These are phyloP conservation scores for Fraxinus velutina DNA, from an alignment of 305 asterid genomes.

Conservation along the genomic window DNA sequence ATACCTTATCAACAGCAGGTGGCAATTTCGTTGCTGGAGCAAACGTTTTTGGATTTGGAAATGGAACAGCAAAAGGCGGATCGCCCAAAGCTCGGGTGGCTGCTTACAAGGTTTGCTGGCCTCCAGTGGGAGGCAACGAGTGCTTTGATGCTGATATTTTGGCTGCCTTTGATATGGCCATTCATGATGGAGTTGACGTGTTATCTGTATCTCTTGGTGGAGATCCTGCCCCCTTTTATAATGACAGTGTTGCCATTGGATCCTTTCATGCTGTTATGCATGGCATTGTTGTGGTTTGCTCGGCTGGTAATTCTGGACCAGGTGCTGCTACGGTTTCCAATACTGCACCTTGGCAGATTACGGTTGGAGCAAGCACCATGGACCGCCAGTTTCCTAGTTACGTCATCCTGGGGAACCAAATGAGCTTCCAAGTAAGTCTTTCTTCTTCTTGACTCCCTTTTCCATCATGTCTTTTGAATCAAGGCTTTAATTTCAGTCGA, in stretches of 20 bases:
- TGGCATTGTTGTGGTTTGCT: slow-evolving; percentile 73
- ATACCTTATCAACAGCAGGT: slow-evolving; percentile 90
- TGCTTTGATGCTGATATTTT: slow-evolving; percentile 86
- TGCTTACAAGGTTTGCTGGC: slow-evolving; percentile 92
- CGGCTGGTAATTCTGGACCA: slow-evolving; percentile 96
- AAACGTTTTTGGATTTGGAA: slow-evolving; percentile 68
- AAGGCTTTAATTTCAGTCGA: background rate
- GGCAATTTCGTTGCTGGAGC: slow-evolving; percentile 69
- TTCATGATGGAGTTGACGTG: slow-evolving; percentile 87
- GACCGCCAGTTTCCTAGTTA: slow-evolving; percentile 72
- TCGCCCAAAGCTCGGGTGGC: slow-evolving; percentile 88
- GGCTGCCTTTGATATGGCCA: slow-evolving; percentile 79
- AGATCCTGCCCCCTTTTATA: slow-evolving; percentile 48
- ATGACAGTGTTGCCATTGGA: slow-evolving; percentile 79
- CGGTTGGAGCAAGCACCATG: slow-evolving; percentile 84
- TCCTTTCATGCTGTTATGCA: slow-evolving; percentile 78
- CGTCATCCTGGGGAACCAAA: slow-evolving; percentile 53
- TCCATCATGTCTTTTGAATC: background rate
- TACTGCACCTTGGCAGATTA: slow-evolving; percentile 80
- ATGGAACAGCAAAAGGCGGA: slow-evolving; percentile 95
- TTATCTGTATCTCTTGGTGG: slow-evolving; percentile 87
- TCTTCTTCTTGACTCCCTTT: background rate
- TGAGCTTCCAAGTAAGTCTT: slow-evolving; percentile 36
- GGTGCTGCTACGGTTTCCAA: slow-evolving; percentile 51
- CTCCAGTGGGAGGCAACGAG: slow-evolving; percentile 58